These are phyloP conservation scores for Suaeda aralocaspica DNA, from an alignment of 148 eudicot genomes.

Conservation along the genomic window DNA sequence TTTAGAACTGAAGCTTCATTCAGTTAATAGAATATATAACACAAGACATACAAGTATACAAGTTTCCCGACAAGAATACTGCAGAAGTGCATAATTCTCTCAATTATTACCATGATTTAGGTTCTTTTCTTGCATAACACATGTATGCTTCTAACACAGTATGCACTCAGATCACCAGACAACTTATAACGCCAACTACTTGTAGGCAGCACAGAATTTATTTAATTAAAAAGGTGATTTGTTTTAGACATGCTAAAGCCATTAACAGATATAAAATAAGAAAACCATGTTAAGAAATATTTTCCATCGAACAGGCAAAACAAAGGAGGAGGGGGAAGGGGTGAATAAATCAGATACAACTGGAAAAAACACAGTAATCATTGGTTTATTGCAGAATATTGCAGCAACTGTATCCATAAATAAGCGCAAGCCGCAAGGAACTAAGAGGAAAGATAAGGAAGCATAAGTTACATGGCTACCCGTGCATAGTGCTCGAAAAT, in stretches of 20 bases:
- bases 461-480: constrained; percentile 79
- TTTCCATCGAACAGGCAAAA: background rate
- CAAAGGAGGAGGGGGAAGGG: background rate
- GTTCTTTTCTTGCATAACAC: background rate
- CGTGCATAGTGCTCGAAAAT: constrained; percentile 97
- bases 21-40: background rate
- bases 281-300: background rate
- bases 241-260: constrained; percentile 3
- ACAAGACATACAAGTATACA: background rate
- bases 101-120: background rate
- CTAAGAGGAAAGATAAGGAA: constrained; percentile 20
- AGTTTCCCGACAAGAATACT: background rate
- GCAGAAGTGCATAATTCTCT: background rate
- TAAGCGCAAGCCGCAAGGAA: constrained; percentile 18
- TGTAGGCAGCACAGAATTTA: background rate
- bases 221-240: background rate
- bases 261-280: background rate
- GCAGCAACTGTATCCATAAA: background rate
- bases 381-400: background rate
- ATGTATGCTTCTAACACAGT: background rate
- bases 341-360: constrained; percentile 1
- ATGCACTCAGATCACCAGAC: background rate
- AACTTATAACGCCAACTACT: background rate
- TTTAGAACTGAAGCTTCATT: background rate
- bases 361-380: background rate